Conservation (phyloP, 306 rosid genomes). For the Sicyos edulis region DNA sequence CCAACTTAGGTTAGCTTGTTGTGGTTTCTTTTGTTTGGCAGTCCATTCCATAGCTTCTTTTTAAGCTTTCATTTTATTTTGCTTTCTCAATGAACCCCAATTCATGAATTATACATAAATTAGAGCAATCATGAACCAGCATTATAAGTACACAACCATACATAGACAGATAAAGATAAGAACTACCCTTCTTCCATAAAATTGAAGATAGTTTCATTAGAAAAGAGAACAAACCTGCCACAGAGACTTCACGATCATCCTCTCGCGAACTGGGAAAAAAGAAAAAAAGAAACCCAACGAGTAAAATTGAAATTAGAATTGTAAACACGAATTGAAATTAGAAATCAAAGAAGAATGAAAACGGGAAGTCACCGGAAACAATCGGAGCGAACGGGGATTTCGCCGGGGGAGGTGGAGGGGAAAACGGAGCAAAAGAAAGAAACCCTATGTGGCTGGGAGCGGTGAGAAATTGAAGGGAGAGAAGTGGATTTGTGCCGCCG, state of each 20-base stretch:
- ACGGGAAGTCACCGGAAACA: constrained; percentile 42
- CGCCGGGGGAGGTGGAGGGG: constrained; percentile 37
- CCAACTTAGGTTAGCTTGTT: background rate
- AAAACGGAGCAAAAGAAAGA: constrained; percentile 29
- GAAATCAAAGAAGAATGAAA: background rate
- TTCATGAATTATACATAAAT: background rate
- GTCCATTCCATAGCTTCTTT: background rate
- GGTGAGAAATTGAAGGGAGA: constrained; percentile 6
- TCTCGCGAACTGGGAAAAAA: constrained; percentile 51
- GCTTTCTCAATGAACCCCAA: background rate
- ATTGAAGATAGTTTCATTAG: background rate
- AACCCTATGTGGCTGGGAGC: constrained; percentile 12
- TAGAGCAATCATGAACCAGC: background rate
- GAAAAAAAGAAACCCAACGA: constrained; percentile 14
- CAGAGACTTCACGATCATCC: constrained; percentile 44
- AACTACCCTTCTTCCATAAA: background rate
- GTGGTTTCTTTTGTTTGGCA: background rate
- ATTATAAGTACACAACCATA: background rate
- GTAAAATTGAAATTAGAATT: background rate
- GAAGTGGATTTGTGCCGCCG: constrained; percentile 29
- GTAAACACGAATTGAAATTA: background rate
- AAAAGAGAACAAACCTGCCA: constrained; percentile 58
- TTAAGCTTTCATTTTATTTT: background rate
- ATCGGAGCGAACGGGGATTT: constrained; percentile 38
- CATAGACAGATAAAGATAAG: too few relatives aligned